phyloP scores from a whole-genome alignment of 352 stramenopile species.

The Phytophthora pluvialis region DNA sequence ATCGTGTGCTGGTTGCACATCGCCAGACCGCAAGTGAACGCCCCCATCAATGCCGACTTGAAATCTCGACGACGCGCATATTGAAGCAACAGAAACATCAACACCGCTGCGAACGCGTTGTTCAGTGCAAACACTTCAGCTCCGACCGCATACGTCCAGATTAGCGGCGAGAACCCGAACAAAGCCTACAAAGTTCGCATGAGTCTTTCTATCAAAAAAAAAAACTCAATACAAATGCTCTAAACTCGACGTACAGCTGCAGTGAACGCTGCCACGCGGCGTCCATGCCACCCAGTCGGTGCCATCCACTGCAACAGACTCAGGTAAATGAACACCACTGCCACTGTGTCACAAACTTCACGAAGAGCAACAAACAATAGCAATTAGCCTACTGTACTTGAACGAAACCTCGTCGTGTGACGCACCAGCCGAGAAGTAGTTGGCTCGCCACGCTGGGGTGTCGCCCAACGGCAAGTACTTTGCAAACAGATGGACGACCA shows the following conservation, averaged over 20 bases:
- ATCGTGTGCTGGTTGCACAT: conserved; percentile 97
- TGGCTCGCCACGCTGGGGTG: conserved; percentile 83
- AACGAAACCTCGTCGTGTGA: neutral
- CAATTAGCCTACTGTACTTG: neutral
- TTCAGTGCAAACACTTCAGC: conserved; percentile 98
- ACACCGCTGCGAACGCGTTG: conserved; percentile 89
- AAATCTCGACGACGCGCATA: conserved; percentile 45
- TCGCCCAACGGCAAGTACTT: conserved; percentile 39
- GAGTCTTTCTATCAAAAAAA: neutral
- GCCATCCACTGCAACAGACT: conserved; percentile 61
- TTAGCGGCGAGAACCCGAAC: conserved; percentile 93
- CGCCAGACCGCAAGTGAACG: conserved; percentile 92
- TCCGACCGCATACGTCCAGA: conserved; percentile 95
- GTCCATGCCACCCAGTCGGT: conserved; percentile 12
- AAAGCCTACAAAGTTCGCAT: conserved; percentile 45
- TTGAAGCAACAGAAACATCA: conserved; percentile 74
- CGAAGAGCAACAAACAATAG: neutral
- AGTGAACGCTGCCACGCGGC: conserved; percentile 51
- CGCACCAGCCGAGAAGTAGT: conserved; percentile 87
- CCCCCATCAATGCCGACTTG: conserved; percentile 54
- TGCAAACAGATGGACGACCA: conserved; percentile 83
- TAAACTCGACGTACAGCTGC: conserved; percentile 46
- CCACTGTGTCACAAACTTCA: conserved; percentile 65
- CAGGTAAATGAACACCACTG: conserved; percentile 60
- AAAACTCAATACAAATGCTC: neutral